phyloP scores from a whole-genome alignment of 1,284 basidiomycete genomes.

The Leccinum fallax region DNA sequence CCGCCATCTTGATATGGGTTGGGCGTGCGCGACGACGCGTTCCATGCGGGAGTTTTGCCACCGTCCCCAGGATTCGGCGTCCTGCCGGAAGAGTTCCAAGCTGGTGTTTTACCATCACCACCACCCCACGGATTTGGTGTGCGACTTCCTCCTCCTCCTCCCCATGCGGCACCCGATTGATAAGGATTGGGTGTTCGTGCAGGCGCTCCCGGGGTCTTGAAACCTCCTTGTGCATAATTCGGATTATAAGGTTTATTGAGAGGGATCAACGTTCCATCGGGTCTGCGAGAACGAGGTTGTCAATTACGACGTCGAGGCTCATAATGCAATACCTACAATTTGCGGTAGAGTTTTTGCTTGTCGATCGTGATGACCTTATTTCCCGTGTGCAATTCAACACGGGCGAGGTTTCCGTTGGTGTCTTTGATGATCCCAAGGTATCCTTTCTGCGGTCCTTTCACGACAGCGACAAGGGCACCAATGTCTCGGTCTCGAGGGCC shows the following conservation, averaged over 20 bases:
- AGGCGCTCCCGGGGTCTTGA: slow-evolving; percentile 39
- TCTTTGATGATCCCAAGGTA: slow-evolving; percentile 95
- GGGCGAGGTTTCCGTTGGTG: slow-evolving; percentile 84
- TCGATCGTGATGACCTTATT: slow-evolving; percentile 87
- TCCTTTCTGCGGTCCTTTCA: slow-evolving; percentile 91
- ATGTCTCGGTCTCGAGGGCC: slow-evolving; percentile 83
- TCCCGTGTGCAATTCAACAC: slow-evolving; percentile 91
- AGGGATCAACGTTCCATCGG: slow-evolving; percentile 56
- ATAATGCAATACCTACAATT: slow-evolving; percentile 63
- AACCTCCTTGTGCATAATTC: slow-evolving; percentile 21
- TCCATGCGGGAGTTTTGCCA: slow-evolving; percentile 60
- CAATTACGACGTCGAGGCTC: neutral
- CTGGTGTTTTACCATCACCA: slow-evolving; percentile 64
- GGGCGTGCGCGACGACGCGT: slow-evolving; percentile 56
- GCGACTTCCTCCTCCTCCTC: slow-evolving; percentile 33
- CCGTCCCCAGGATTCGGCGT: slow-evolving; percentile 70
- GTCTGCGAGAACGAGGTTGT: slow-evolving; percentile 38
- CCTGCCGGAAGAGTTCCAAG: slow-evolving; percentile 47
- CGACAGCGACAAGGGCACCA: slow-evolving; percentile 79
- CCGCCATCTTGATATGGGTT: slow-evolving; percentile 59
- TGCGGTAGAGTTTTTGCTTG: slow-evolving; percentile 77
- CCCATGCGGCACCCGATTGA: slow-evolving; percentile 37
- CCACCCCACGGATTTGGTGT: slow-evolving; percentile 62
- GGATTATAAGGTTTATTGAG: slow-evolving; percentile 39
- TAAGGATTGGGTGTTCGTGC: slow-evolving; percentile 40